Evolutionary conservation across 371 early-diverging fungal species (phyloP), one percentile per base, ranked within the genome.

Genomic region (Mucor ambiguus): DNA sequence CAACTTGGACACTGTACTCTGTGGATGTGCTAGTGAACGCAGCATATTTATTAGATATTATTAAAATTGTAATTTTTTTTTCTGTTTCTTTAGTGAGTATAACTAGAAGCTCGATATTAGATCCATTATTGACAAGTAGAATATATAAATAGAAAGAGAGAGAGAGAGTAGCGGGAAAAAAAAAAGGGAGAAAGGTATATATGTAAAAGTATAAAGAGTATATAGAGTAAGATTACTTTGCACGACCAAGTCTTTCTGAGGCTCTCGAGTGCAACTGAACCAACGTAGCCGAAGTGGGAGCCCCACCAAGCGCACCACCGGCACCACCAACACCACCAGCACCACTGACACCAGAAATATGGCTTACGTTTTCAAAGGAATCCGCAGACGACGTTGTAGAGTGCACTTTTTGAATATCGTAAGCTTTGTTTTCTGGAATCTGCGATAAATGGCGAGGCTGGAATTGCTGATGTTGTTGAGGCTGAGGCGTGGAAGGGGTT

Each of bases 341-440:
- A 26, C 70, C 82, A 62, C 82, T 76, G 4, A 76, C 74, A 33
- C 79, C 82, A 32, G 76, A 75, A 4, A 81, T 69, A 67, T 80
- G 78, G 54, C 83, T 82, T 0, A 72, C 37, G 41, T 82, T 82
- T 41, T 82, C 83, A 56, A 82, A 72, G 0, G 78, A 78, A 18
- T 78, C 78, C 28, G 54, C 38, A 2, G 75, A 77, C 22, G 75
- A 71, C 20, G 56, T 28, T 24, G 35, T 41, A 1, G 73, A 70
- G 5, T 67, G 60, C n/a, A 65, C 29, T 24, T 66, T 64, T 37
- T 71, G 49, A 20, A 58, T 46, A 24, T 33, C 32, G 60, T 44
- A 37, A 4, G 38, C 28, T 37, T 46, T 49, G 22, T 66, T 69
- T 35, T 75, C 76, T n/a, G 73, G 73, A 52, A 72, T 75, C 18